These are phyloP conservation scores for Trametes cinnabarina DNA, from an alignment of 768 basidiomycete species.

Conservation along the genomic window DNA sequence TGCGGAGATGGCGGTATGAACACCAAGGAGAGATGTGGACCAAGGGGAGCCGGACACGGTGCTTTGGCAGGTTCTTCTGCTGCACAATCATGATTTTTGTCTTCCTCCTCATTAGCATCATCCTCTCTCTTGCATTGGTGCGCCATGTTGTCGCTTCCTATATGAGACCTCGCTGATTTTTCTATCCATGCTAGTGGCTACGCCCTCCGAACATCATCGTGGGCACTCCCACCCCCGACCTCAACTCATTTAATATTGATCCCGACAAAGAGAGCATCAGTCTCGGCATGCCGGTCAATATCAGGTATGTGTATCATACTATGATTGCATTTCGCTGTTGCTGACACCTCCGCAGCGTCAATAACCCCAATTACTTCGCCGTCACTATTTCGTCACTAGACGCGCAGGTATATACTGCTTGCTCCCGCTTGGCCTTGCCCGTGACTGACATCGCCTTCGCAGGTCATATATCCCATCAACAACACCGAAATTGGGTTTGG, in stretches of 20 bases:
- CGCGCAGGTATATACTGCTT: constrained; percentile 45
- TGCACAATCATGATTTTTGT: constrained; percentile 68
- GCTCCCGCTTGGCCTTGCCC: neutral
- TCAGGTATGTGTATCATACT: constrained; percentile 48
- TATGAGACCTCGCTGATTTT: neutral
- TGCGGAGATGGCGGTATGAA: constrained; percentile 42
- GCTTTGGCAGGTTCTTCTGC: constrained; percentile 69
- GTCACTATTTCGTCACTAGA: constrained; percentile 64
- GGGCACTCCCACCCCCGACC: constrained; percentile 36
- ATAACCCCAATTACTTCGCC: constrained; percentile 80
- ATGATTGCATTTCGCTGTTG: neutral
- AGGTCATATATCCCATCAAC: constrained; percentile 78
- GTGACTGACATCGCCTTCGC: neutral
- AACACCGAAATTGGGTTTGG: constrained; percentile 70
- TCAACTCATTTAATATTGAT: constrained; percentile 40
- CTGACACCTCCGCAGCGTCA: constrained; percentile 47
- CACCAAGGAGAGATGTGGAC: constrained; percentile 69
- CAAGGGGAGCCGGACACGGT: constrained; percentile 59
- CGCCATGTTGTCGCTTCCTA: constrained; percentile 22
- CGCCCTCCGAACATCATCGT: constrained; percentile 68
- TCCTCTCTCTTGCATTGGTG: constrained; percentile 68
- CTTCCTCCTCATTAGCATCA: constrained; percentile 63
- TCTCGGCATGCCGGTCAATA: constrained; percentile 62
- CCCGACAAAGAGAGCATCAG: constrained; percentile 37
- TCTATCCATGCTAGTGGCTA: constrained; percentile 56